Evolutionary conservation across 2,329 filamentous ascomycete species (phyloP).

Genomic region (Spiromastix sp.): DNA sequence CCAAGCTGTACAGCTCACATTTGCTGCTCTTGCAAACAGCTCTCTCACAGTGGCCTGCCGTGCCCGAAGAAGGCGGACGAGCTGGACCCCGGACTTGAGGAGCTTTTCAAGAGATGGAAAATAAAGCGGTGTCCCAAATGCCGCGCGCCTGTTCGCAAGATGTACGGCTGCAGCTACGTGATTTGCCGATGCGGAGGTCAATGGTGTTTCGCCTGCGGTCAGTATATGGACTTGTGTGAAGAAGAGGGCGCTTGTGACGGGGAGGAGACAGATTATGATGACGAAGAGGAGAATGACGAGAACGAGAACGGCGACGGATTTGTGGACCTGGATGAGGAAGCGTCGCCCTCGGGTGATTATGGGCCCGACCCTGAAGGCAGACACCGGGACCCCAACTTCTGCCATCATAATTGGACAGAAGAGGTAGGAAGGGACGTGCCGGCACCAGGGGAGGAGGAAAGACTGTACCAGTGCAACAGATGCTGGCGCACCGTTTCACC

Average conservation of each 20-base stretch:
- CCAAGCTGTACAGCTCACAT: conserved; percentile 34
- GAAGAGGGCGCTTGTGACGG: conserved; percentile 11
- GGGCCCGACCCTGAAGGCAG: conserved; percentile 13
- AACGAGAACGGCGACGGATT: conserved; percentile 2
- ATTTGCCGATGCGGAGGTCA: conserved; percentile 40
- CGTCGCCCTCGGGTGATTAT: conserved; percentile 27
- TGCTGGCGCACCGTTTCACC: conserved; percentile 10
- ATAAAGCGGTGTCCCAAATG: conserved; percentile 44
- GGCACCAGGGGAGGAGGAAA: background rate
- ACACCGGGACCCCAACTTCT: conserved; percentile 6
- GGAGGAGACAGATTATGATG: conserved; percentile 12
- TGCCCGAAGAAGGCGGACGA: conserved; percentile 28
- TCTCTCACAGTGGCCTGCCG: conserved; percentile 24
- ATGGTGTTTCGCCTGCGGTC: conserved; percentile 39
- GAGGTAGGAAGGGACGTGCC: no score
- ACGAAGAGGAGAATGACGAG: conserved; percentile 7
- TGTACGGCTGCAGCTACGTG: conserved; percentile 41
- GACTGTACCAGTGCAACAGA: conserved; percentile 8
- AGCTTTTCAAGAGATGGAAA: conserved; percentile 32
- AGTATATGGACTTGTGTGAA: conserved; percentile 23
- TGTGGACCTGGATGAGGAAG: conserved; percentile 1
- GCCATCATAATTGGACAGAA: conserved; percentile 7
- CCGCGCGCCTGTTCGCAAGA: conserved; percentile 35
- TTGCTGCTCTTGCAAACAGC: conserved; percentile 35
- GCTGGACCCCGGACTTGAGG: conserved; percentile 23